Base-by-base conservation (phyloP, 108 stramenopile species). In the Cyclotella atomus region DNA sequence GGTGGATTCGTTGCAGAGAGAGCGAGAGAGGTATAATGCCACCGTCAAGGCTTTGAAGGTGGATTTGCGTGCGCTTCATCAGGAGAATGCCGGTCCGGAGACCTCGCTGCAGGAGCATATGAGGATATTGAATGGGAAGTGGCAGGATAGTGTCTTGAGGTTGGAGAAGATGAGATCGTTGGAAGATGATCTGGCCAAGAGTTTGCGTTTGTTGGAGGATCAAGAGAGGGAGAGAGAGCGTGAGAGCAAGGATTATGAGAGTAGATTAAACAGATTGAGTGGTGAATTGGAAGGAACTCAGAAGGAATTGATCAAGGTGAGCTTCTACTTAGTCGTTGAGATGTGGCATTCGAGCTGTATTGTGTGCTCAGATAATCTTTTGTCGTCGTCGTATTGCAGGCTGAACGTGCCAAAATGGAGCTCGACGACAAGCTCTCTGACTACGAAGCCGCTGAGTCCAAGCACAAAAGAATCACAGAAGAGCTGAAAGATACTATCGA, bases 51-150 rank as follows among this genome's bases (percentile, higher is more conserved):
- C 78, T 1, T 53, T 79, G 34, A 79, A 79, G 59, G 60, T 79
- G 14, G 78, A 79, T 65, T 52, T 79, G 23, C 54, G 66, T 17
- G 36, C 71, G 19, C 25, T 79, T 19, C 78, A 79, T 46, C 65
- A 52, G 35, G 50, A 55, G 3, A 63, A 64, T 53, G 59, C 65
- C 3, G 78, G 78, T 14, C 10, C 78, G 12, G 78, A 79, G 34
- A 68, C 78, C 20, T 79, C 78, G 0, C 71, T 79, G 14, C 78
- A 79, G 65, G 78, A 79, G 19, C 78, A 79, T 43, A 79, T 79
- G 78, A 57, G 78, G 35, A 45, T 72, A 7, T 52, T 79, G n/a
- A 79, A 53, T 25, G 71, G 72, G 24, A 72, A 60, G 36, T 79
- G 78, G 78, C 70, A 72, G 20, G 62, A 60, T 9, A 43, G 47